phyloP scores from a whole-genome alignment of 2,329 filamentous ascomycete genomes.

The Colletotrichum chlorophyti region DNA sequence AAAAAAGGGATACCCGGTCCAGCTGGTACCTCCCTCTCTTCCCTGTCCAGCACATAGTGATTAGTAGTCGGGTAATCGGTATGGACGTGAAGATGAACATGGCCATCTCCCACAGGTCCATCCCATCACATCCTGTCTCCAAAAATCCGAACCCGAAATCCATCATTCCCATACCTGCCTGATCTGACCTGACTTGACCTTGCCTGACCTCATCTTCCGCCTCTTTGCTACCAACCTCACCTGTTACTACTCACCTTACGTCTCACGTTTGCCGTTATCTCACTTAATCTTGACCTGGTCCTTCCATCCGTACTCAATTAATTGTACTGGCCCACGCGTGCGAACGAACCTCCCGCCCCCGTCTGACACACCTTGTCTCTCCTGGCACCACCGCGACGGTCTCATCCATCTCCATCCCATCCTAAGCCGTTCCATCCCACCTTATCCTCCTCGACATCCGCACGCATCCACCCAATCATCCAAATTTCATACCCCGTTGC shows the following conservation, averaged over 20 bases:
- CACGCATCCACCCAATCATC: constrained; percentile 23
- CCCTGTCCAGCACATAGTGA: too few relatives aligned
- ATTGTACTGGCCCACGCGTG: too few relatives aligned
- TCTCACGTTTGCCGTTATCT: too few relatives aligned
- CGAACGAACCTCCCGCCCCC: background rate
- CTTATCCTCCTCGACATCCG: constrained; percentile 8
- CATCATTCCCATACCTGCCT: constrained; percentile 16
- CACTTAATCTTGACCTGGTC: too few relatives aligned
- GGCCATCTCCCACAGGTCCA: background rate
- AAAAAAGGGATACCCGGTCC: too few relatives aligned
- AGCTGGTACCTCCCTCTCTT: too few relatives aligned
- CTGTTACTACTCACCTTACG: background rate
- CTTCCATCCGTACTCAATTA: background rate
- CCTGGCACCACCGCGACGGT: constrained; percentile 2
- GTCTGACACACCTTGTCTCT: constrained; percentile 7
- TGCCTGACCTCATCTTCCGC: background rate
- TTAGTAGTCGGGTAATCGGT: too few relatives aligned
- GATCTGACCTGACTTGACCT: background rate
- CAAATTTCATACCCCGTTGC: constrained; percentile 23
- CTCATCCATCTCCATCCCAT: constrained; percentile 13
- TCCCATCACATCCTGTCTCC: background rate
- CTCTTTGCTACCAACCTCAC: too few relatives aligned
- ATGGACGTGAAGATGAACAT: too few relatives aligned
- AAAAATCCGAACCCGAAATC: background rate
- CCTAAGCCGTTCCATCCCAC: too few relatives aligned